Evolutionary conservation across 2,329 filamentous ascomycete species (phyloP).

Genomic region (Coniochaeta sp.): DNA sequence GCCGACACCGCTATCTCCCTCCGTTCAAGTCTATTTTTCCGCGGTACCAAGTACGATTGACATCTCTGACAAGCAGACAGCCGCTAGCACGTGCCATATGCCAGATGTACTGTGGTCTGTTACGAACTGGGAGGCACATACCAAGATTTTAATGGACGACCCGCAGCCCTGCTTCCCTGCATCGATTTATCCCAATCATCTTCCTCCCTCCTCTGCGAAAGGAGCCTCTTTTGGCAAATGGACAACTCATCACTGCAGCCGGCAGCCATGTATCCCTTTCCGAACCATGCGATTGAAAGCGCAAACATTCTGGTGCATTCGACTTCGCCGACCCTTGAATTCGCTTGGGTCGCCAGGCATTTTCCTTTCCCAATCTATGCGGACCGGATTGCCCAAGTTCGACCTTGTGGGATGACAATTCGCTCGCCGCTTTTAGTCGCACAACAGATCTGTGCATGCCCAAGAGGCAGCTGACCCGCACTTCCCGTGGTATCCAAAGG

Average conservation of each 20-base stretch:
- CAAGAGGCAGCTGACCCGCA: background rate
- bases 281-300: background rate
- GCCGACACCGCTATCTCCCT: background rate
- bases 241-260: background rate
- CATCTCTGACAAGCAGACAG: background rate
- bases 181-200: background rate
- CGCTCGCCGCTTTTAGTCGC: background rate
- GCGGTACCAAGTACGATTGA: background rate
- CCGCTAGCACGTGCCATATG: background rate
- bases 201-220: background rate
- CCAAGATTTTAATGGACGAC: no score
- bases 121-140: background rate
- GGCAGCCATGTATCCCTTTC: background rate
- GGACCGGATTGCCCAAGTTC: background rate
- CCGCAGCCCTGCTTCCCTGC: background rate
- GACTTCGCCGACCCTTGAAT: background rate
- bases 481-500: background rate
- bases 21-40: background rate
- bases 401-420: background rate
- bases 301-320: background rate
- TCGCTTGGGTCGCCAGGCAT: background rate
- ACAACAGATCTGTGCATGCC: background rate
- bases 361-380: background rate
- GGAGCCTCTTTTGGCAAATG: background rate
- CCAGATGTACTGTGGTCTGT: slow-evolving; percentile 1